Evolutionary conservation across 2,329 filamentous ascomycete genomes (phyloP).

Genomic region (Xylaria arbuscula): DNA sequence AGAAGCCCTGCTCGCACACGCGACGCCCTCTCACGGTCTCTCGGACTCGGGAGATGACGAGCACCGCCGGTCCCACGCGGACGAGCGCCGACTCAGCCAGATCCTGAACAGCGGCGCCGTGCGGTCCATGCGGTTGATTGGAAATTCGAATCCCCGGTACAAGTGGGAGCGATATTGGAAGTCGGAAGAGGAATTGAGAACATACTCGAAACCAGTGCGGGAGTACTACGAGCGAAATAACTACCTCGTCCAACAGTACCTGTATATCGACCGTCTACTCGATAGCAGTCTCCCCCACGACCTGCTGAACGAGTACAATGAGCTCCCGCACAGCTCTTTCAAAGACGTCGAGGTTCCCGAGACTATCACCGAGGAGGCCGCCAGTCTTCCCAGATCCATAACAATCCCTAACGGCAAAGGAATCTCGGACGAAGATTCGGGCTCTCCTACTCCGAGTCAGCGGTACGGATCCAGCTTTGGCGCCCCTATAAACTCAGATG

Average conservation of each 20-base stretch:
- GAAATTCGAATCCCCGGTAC: slow-evolving; percentile 86
- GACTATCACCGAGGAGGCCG: slow-evolving; percentile 79
- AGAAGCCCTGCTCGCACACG: slow-evolving; percentile 30
- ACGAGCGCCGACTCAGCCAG: slow-evolving; percentile 69
- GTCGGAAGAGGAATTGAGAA: slow-evolving; percentile 76
- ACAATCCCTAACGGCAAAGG: slow-evolving; percentile 11
- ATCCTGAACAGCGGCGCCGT: slow-evolving; percentile 76
- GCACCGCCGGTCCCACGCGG: slow-evolving; percentile 58
- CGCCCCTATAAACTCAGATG: slow-evolving; percentile 29
- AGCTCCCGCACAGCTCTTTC: slow-evolving; percentile 67
- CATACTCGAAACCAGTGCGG: slow-evolving; percentile 79
- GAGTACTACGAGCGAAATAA: slow-evolving; percentile 92
- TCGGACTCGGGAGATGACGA: slow-evolving; percentile 54
- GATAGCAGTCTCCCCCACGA: slow-evolving; percentile 94
- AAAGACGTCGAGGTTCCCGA: slow-evolving; percentile 71
- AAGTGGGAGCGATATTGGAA: slow-evolving; percentile 90
- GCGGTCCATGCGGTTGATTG: slow-evolving; percentile 87
- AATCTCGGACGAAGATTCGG: slow-evolving; percentile 13
- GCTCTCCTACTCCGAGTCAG: slow-evolving; percentile 20
- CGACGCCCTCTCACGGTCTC: slow-evolving; percentile 12
- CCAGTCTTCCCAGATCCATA: slow-evolving; percentile 40
- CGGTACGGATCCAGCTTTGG: slow-evolving; percentile 22
- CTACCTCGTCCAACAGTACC: slow-evolving; percentile 87
- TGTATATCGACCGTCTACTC: slow-evolving; percentile 90
- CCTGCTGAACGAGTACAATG: slow-evolving; percentile 88